These are phyloP conservation scores for barrel medic (Medicago truncatula) DNA, from an alignment of 306 rosid genomes.

Conservation along the genomic window MtrunA17r5.0-ANR NC_053049.1:29876501-29877000, in stretches of 20 bases:
- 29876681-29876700: conserved; percentile 93
- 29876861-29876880: conserved; percentile 70
- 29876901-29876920: conserved; percentile 40
- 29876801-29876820: neutral
- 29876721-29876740: conserved; percentile 87
- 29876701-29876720: conserved; percentile 84
- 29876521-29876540: conserved; percentile 52
- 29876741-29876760: conserved; percentile 71
- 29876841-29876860: conserved; percentile 91
- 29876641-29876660: conserved; percentile 84
- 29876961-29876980: neutral
- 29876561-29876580: conserved; percentile 83
- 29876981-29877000: neutral
- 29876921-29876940: conserved; percentile 17
- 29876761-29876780: conserved; percentile 42
- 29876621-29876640: conserved; percentile 78
- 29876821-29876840: conserved; percentile 54
- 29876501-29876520: conserved; percentile 28
- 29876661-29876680: conserved; percentile 95
- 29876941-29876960: neutral
- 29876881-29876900: conserved; percentile 57
- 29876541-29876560: conserved; percentile 72
- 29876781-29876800: conserved; percentile 29
- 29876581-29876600: conserved; percentile 96
- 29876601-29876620: conserved; percentile 88